Conservation (phyloP, 2,329 filamentous ascomycete genomes). For the Aspergillus brunneoviolaceus region DNA sequence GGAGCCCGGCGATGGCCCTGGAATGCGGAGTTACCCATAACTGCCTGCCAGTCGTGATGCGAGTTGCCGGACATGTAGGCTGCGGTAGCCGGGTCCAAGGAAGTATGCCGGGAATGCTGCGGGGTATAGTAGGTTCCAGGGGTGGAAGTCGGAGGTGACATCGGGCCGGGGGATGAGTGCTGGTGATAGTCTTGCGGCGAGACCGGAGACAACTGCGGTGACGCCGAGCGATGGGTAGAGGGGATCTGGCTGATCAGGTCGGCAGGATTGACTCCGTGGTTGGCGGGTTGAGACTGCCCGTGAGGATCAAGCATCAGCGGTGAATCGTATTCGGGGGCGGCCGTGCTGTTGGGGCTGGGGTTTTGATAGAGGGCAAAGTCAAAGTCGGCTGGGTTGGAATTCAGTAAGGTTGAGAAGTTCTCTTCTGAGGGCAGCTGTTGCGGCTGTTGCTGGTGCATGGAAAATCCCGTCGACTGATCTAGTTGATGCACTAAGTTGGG, state of each 20-base stretch:
- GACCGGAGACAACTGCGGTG: constrained; percentile 54
- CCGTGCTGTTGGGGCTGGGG: constrained; percentile 30
- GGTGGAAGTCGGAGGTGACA: constrained; percentile 56
- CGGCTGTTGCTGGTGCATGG: constrained; percentile 22
- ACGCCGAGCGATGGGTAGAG: constrained; percentile 53
- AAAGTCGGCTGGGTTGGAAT: constrained; percentile 38
- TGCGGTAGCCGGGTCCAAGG: constrained; percentile 60
- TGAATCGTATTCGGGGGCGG: constrained; percentile 38
- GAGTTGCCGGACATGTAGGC: constrained; percentile 55
- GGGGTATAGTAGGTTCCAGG: constrained; percentile 54
- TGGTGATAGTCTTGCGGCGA: constrained; percentile 51
- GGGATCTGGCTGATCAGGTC: constrained; percentile 48
- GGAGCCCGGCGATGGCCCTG: constrained; percentile 79
- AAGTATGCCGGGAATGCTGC: constrained; percentile 59
- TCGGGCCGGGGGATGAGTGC: constrained; percentile 53
- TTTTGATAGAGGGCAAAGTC: constrained; percentile 43
- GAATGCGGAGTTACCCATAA: constrained; percentile 61
- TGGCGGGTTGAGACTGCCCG: constrained; percentile 35
- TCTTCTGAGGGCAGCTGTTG: constrained; percentile 26
- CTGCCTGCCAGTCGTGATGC: constrained; percentile 58
- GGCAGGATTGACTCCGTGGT: constrained; percentile 48
- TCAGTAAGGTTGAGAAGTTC: constrained; percentile 41
- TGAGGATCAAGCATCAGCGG: constrained; percentile 43
- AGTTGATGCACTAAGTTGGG: constrained; percentile 37
- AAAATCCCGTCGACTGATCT: constrained; percentile 31